Percentiles rank a stretch among this genome's conserved stretches.
phyloP scores from a whole-genome alignment of 2,329 filamentous ascomycete species.

The Drechslerella coelobrocha region DNA sequence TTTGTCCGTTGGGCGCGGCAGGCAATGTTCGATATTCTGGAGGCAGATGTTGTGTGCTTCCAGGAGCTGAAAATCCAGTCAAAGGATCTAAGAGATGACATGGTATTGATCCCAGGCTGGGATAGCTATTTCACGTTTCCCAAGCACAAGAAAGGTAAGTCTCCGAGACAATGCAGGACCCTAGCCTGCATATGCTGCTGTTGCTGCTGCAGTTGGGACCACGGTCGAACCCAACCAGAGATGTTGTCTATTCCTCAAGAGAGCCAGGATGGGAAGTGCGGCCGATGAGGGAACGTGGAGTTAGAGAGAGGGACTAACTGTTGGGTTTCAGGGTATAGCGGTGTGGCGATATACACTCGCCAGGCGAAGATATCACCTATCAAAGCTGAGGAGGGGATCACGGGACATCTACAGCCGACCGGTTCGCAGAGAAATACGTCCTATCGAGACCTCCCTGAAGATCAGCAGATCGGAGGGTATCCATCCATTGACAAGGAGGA shows the following conservation, averaged over 20 bases:
- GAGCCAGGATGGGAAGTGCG: not conserved
- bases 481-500: slow-evolving; percentile 76
- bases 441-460: slow-evolving; percentile 76
- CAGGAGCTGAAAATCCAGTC: slow-evolving; percentile 96
- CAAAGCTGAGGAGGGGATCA: slow-evolving; percentile 90
- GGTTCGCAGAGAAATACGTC: slow-evolving; percentile 66
- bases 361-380: slow-evolving; percentile 84
- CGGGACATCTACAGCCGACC: slow-evolving; percentile 77
- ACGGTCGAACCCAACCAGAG: not conserved
- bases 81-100: slow-evolving; percentile 90
- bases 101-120: slow-evolving; percentile 94
- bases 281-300: not conserved
- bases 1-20: slow-evolving; percentile 56
- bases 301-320: not conserved
- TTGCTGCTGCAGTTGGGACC: slow-evolving; percentile 1
- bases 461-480: slow-evolving; percentile 87
- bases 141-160: slow-evolving; percentile 84
- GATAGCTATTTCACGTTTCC: slow-evolving; percentile 95
- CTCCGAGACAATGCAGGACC: not conserved
- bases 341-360: slow-evolving; percentile 93
- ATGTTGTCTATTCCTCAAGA: not conserved
- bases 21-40: slow-evolving; percentile 93
- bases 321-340: slow-evolving; percentile 76
- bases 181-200: not conserved
- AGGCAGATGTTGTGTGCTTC: slow-evolving; percentile 91